Base-by-base conservation (phyloP, 2,329 filamentous ascomycete species). In the Fusarium nygamai region DNA sequence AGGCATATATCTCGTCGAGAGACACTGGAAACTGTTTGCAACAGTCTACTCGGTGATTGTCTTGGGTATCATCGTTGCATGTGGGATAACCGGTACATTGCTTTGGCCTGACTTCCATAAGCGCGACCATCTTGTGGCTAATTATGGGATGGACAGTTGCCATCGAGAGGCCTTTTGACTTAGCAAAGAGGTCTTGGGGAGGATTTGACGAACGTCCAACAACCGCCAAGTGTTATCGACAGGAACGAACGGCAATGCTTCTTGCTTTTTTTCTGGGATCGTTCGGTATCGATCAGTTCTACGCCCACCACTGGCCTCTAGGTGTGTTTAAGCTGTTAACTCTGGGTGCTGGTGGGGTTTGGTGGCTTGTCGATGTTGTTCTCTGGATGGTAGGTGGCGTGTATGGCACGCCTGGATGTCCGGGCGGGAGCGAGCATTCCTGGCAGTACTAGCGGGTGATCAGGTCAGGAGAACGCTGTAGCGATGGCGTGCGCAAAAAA, bases 341-440 rank as follows among this genome's bases (percentile, higher is more conserved):
- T 19, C 14, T 75, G 16, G 71, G 73, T 43, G 41, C 22, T 12
- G 14, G 22, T 17, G 8, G 74, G 74, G 0, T 16, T 69, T 77
- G 73, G 73, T 70, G 46, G 17, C n/a, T 72, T 3, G 31, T 77
- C 36, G 75, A 77, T 43, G 44, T 68, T 41, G 54, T 77, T 62
- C 66, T 77, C 43, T 77, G 75, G 75, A 76, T 70, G 20, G 68
- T 75, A 17, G 75, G 74, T 10, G 75, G 68, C 20, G 61, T 77
- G 4, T 77, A 77, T 64, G 66, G 67, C 8, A 77, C 69, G 29
- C 72, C 72, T 48, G 72, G 70, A 22, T 76, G 75, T 38, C 69
- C 69, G 39, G 69, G 72, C 20, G 73, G 71, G 24, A 41, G 36
- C 27, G 61, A 61, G 14, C 41, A 43, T 24, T 43, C 41, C 13